Conservation (phyloP, 441 rosid species). For the Arabidopsis hybrid region DNA sequence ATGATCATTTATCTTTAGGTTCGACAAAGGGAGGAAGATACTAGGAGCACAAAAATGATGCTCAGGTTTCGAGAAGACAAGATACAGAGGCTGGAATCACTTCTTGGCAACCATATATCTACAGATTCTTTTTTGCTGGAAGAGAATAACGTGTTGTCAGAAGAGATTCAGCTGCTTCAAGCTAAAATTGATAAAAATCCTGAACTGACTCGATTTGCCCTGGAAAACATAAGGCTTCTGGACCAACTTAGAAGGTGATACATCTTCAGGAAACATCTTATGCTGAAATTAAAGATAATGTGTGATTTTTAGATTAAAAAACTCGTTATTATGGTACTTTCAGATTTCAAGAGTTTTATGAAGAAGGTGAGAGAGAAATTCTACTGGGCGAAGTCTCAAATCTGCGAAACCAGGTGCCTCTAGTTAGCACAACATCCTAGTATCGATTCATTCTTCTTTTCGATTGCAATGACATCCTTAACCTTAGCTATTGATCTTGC, state of each 20-base stretch:
- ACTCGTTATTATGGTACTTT: conserved; percentile 36
- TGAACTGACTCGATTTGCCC: conserved; percentile 96
- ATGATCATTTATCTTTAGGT: conserved; percentile 58
- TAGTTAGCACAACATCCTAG: conserved; percentile 28
- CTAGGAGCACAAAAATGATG: conserved; percentile 97
- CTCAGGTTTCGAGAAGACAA: conserved; percentile 96
- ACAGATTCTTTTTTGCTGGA: conserved; percentile 73
- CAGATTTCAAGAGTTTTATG: conserved; percentile 97
- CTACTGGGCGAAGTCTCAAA: conserved; percentile 76
- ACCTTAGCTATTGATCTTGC: conserved; percentile 38
- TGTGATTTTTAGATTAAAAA: not conserved
- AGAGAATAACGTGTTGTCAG: conserved; percentile 76
- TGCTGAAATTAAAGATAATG: conserved; percentile 9
- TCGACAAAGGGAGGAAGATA: conserved; percentile 98
- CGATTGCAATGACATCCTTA: conserved; percentile 35
- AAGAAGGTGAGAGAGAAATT: conserved; percentile 96
- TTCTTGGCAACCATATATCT: conserved; percentile 69
- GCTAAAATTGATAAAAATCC: conserved; percentile 94
- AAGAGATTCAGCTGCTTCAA: conserved; percentile 92
- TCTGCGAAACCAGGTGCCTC: conserved; percentile 79
- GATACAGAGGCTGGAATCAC: conserved; percentile 92
- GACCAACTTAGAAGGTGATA: conserved; percentile 90
- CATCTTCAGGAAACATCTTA: conserved; percentile 27
- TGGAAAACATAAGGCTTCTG: conserved; percentile 92
- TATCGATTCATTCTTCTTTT: conserved; percentile 34